Evolutionary conservation across 352 stramenopile species (phyloP), one percentile per base, ranked within the genome.

Genomic region (Phytophthora megakarya): DNA sequence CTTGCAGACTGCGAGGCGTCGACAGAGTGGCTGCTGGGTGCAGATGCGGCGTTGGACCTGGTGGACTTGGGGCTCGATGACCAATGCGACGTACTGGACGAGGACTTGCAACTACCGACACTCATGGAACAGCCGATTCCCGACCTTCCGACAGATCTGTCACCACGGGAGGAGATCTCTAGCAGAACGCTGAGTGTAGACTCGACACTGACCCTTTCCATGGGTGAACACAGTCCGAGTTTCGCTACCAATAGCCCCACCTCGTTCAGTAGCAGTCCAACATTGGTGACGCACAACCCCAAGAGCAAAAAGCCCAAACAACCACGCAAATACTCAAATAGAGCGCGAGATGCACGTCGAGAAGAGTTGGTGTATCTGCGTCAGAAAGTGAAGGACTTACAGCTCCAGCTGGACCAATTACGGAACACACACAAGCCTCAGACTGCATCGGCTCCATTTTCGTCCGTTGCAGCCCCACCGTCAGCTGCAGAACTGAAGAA

Each of bases 1-100:
- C 65, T 81, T 23, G 61, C 48, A 21, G 61, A 82, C 32, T 82
- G 64, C 50, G 73, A 85, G 52, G 26, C 49, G n/a, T 77, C 67
- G 10, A 62, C 54, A 13, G 65, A 68, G 33, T 76, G 71, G 71
- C 49, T 76, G 21, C 37, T 78, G 13, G 65, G 25, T 3, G 32
- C 50, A n/a, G 59, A 73, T 19, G 26, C 40, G 12, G 45, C 45
- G 39, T 25, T 73, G 43, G 54, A 73, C 23, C 30, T 74, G 21
- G 38, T 10, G 23, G 37, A 58, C 19, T 13, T 68, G 23, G 48
- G 21, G 6, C 10, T 68, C 12, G 47, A 61, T 21, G 38, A n/a
- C 19, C 19, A 37, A 18, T 16, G 16, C 11, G 33, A n/a, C n/a
- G 35, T 58, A 11, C 13, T 69, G 19, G 48, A 62, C 51, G 26